phyloP scores from a whole-genome alignment of 768 basidiomycete genomes.

The Pseudohyphozyma bogoriensis region DNA sequence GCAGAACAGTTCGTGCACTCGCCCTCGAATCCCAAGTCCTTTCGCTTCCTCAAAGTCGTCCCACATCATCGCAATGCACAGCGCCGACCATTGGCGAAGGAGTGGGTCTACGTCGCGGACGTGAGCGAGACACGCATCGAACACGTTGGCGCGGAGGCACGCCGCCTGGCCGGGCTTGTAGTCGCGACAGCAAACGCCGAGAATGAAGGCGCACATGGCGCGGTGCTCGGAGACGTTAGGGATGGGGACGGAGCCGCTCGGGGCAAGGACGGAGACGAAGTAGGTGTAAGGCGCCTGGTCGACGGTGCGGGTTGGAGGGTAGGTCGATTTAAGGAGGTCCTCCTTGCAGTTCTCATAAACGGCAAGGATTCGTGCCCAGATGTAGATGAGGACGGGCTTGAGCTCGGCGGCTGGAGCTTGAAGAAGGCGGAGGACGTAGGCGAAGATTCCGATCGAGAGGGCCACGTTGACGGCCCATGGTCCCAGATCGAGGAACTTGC shows the following conservation, averaged over 20 bases:
- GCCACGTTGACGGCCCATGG: constrained; percentile 98
- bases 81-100: constrained; percentile 81
- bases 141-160: constrained; percentile 65
- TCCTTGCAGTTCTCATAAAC: constrained; percentile 88
- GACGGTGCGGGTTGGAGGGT: constrained; percentile 33
- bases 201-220: constrained; percentile 97
- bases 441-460: constrained; percentile 93
- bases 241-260: constrained; percentile 45
- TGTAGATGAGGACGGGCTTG: constrained; percentile 95
- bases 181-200: constrained; percentile 79
- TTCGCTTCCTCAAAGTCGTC: constrained; percentile 84
- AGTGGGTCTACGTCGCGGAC: constrained; percentile 85
- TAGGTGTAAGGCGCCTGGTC: constrained; percentile 49
- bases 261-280: constrained; percentile 66
- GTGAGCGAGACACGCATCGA: constrained; percentile 74
- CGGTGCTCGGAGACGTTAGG: constrained; percentile 92
- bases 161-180: constrained; percentile 77
- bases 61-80: constrained; percentile 94
- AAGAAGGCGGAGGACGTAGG: constrained; percentile 90
- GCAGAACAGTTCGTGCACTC: constrained; percentile 64
- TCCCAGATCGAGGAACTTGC: constrained; percentile 94
- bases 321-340: constrained; percentile 65
- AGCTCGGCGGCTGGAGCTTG: constrained; percentile 90
- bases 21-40: constrained; percentile 63
- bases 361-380: constrained; percentile 94